Evolutionary conservation across 306 rosid genomes (phyloP).

Genomic region (Quillaja saponaria): DNA sequence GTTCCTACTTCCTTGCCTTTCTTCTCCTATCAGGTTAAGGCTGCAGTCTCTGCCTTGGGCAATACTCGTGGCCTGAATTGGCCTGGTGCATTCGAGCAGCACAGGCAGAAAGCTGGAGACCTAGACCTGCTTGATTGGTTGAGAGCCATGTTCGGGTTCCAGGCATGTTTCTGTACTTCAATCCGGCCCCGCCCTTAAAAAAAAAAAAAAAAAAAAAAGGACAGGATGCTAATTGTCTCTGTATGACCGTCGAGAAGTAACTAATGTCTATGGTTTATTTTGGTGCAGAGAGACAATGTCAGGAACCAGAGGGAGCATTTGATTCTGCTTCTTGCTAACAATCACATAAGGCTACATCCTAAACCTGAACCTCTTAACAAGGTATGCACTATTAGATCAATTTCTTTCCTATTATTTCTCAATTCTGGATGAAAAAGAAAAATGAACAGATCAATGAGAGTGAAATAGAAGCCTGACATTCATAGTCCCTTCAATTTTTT

Average conservation of each 20-base stretch:
- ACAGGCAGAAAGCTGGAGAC: conserved; percentile 77
- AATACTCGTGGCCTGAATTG: conserved; percentile 85
- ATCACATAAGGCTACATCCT: conserved; percentile 82
- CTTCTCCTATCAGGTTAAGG: conserved; percentile 65
- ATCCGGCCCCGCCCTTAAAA: not conserved
- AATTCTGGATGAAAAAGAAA: too few relatives aligned
- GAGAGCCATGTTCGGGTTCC: conserved; percentile 93
- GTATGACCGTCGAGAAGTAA: not conserved
- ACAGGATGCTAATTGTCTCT: conserved; percentile 11
- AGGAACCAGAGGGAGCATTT: conserved; percentile 97
- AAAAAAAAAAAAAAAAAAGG: conserved; percentile 6
- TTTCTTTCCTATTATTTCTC: not conserved
- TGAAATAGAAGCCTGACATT: too few relatives aligned
- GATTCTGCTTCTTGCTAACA: conserved; percentile 83
- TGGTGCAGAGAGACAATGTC: conserved; percentile 80
- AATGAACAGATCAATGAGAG: too few relatives aligned
- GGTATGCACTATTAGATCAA: conserved; percentile 40
- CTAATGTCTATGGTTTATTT: conserved; percentile 34
- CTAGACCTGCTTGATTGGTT: conserved; percentile 95
- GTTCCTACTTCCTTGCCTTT: conserved; percentile 26
- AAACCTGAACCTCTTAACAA: conserved; percentile 96
- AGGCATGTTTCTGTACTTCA: conserved; percentile 54
- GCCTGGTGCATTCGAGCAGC: conserved; percentile 79
- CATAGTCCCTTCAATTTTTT: not conserved
- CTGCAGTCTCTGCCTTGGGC: conserved; percentile 77